Evolutionary conservation across 371 early-diverging fungal genomes (phyloP).

Genomic region (Circinella umbellata): DNA sequence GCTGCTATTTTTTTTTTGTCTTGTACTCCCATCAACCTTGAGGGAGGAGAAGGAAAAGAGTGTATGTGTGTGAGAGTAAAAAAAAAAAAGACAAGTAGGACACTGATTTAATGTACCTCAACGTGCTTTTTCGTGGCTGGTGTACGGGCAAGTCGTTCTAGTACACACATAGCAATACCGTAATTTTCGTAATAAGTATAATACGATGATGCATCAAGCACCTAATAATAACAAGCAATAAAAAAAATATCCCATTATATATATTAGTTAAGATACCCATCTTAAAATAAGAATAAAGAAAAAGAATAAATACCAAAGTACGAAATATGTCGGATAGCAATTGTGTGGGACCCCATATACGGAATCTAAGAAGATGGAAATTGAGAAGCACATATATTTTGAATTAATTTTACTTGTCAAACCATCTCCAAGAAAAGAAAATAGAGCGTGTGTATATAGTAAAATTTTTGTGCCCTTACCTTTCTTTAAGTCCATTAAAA

Average conservation of each 20-base stretch:
- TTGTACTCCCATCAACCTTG: conserved; percentile 1
- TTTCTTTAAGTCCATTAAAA: conserved; percentile 20
- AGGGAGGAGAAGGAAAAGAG: not conserved
- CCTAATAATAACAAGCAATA: conserved; percentile 4
- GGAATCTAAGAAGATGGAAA: conserved; percentile 19
- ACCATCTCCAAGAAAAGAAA: not conserved
- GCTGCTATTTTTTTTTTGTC: not conserved
- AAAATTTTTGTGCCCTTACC: conserved; percentile 9
- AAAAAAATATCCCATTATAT: not conserved
- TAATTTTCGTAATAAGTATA: conserved; percentile 25
- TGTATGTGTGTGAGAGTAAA: not conserved
- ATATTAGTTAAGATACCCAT: no score
- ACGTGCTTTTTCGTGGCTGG: conserved; percentile 20
- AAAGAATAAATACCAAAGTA: conserved; percentile 19
- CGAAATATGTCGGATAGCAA: conserved; percentile 27
- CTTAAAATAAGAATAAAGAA: not conserved
- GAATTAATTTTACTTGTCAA: conserved; percentile 6
- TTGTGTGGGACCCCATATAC: conserved; percentile 34
- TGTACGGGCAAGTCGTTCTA: conserved; percentile 22
- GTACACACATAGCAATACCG: conserved; percentile 16
- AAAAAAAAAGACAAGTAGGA: not conserved
- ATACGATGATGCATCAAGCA: conserved; percentile 22
- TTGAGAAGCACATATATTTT: not conserved
- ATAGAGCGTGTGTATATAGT: no score
- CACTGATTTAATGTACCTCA: conserved; percentile 17